Percentiles rank a stretch among this genome's conserved stretches.
phyloP scores from a whole-genome alignment of 2,329 filamentous ascomycete species.

The Phymatotrichopsis omnivora region DNA sequence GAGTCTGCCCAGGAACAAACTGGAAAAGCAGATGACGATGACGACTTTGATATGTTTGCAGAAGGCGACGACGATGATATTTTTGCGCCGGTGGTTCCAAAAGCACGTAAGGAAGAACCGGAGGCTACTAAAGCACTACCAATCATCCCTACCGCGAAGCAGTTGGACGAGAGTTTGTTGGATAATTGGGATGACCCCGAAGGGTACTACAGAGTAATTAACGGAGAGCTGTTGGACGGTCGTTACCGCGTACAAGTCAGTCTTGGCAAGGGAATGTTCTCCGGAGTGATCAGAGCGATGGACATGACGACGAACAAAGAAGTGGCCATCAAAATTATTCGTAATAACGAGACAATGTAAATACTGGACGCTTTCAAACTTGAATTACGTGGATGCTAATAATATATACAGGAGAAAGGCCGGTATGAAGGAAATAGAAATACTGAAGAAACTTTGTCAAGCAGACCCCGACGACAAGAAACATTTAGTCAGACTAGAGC shows the following conservation, averaged over 20 bases:
- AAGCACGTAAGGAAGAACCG: constrained; percentile 37
- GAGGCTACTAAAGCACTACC: constrained; percentile 43
- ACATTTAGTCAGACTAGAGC: constrained; percentile 79
- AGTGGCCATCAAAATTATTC: constrained; percentile 97
- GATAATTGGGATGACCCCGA: constrained; percentile 92
- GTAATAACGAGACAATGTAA: constrained; percentile 83
- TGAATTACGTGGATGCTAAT: constrained; percentile 28
- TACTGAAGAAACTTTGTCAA: constrained; percentile 75
- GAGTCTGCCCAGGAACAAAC: constrained; percentile 35
- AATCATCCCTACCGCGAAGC: constrained; percentile 42
- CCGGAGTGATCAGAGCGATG: constrained; percentile 79
- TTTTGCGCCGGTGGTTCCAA: constrained; percentile 44
- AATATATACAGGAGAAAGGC: constrained; percentile 54
- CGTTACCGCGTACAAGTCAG: constrained; percentile 82
- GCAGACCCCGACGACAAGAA: constrained; percentile 82
- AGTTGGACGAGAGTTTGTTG: constrained; percentile 62
- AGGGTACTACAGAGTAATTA: constrained; percentile 91
- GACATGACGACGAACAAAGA: constrained; percentile 63
- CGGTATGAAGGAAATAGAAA: constrained; percentile 87
- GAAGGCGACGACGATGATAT: constrained; percentile 58
- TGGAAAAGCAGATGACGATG: constrained; percentile 48
- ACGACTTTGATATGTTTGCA: constrained; percentile 83
- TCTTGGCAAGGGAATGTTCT: constrained; percentile 91
- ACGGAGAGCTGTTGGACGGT: constrained; percentile 78
- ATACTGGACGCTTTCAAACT: constrained; percentile 5